Evolutionary conservation across 257 asterid genomes (phyloP).

Genomic region (Apocynum venetum): DNA sequence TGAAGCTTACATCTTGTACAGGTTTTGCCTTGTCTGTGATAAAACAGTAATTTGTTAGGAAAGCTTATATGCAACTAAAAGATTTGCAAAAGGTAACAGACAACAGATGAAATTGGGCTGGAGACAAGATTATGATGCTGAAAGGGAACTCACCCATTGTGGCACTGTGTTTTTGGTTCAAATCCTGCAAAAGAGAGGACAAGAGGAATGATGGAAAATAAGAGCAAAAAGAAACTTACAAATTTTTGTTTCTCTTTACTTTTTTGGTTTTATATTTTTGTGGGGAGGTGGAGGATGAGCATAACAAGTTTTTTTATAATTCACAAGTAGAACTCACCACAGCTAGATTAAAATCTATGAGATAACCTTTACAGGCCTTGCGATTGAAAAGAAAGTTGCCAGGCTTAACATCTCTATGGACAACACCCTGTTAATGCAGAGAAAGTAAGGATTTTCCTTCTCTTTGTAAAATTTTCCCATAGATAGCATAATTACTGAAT

Average conservation of each 20-base stretch:
- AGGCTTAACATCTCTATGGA: constrained; percentile 95
- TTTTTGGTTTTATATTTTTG: background rate
- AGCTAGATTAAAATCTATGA: constrained; percentile 95
- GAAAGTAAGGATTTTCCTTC: constrained; percentile 16
- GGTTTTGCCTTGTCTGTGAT: constrained; percentile 46
- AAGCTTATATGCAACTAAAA: background rate
- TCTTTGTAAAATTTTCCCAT: constrained; percentile 10
- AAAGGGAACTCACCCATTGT: constrained; percentile 46
- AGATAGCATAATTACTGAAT: constrained; percentile 13
- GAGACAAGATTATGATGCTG: background rate
- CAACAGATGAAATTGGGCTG: background rate
- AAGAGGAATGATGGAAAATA: background rate
- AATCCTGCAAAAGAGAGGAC: constrained; percentile 50
- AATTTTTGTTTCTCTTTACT: background rate
- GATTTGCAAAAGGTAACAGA: background rate
- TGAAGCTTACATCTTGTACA: constrained; percentile 29
- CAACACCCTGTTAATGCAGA: constrained; percentile 61
- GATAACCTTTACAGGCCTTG: constrained; percentile 70
- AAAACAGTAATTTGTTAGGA: background rate
- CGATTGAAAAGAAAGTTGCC: constrained; percentile 93
- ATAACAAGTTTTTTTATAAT: background rate
- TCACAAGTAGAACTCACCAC: constrained; percentile 54
- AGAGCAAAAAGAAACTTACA: constrained; percentile 1
- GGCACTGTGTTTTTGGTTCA: constrained; percentile 46
- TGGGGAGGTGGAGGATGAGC: background rate